Base-by-base conservation (phyloP, 768 basidiomycete species). In the Myochromella boudieri region DNA sequence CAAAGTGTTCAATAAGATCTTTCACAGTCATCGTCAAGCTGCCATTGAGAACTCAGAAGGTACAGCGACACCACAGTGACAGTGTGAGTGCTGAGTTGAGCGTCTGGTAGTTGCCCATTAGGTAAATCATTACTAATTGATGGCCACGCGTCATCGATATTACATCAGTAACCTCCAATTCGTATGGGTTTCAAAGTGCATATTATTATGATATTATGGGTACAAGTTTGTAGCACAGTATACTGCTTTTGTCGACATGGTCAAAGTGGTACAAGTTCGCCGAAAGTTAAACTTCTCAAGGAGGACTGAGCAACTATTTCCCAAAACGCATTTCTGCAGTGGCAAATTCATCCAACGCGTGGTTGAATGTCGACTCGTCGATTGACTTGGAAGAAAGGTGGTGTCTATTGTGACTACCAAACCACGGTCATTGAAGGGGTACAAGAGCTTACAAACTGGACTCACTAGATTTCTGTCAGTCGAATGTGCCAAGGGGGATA, bases 401-500 rank as follows among this genome's bases (percentile, higher is more conserved):
- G 28, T 46, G 49, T 44, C 48, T 56, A 49, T 58, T 68, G 56
- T 67, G 64, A 38, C 72, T 72, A 42, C 10, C 45, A 45, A 22
- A 17, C 33, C 15, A 31, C 1, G 4, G 12, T 14, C 7, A 46
- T 10, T 21, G 32, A 25, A 3, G 18, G 15, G 18, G 6, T 1
- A 32, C 33, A 44, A 44, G 8, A 8, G 20, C 24, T 22, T 12
- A 20, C 5, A 38, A 36, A 29, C 28, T 7, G 25, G 33, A 38
- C 85, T 66, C 60, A 91, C 90, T 82, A 76, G 50, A 92, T 82
- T 63, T 92, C 90, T 36, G 87, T 87, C 32, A 92, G 67, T 45
- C 84, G 72, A n/a, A 83, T 79, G 56, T 92, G 90, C 89, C 90
- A 92, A 12, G 90, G 90, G 14, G 90, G 90, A 56, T 85, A 91